Evolutionary conservation across 2,329 filamentous ascomycete species (phyloP).

Genomic region (Neofusicoccum cordaticola): DNA sequence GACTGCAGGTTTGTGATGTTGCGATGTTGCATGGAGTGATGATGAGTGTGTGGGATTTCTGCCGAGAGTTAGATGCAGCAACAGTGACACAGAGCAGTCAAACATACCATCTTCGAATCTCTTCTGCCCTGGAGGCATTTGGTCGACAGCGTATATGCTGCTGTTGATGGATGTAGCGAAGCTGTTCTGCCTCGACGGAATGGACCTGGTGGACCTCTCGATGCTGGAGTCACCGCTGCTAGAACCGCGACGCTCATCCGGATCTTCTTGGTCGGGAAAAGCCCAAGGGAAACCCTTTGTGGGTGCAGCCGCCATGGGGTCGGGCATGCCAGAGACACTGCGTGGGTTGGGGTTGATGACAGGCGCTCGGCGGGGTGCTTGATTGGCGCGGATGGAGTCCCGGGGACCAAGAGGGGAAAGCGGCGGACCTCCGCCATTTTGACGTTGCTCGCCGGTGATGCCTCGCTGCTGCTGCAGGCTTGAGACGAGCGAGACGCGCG

Average conservation of each 20-base stretch:
- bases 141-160: conserved; percentile 73
- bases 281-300: conserved; percentile 83
- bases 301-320: conserved; percentile 66
- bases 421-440: conserved; percentile 42
- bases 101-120: conserved; percentile 62
- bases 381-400: conserved; percentile 30
- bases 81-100: neutral
- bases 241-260: conserved; percentile 47
- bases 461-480: conserved; percentile 63
- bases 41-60: conserved; percentile 56
- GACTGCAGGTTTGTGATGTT: conserved; percentile 65
- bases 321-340: conserved; percentile 62
- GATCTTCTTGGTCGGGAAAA: conserved; percentile 71
- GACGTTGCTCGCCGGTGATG: conserved; percentile 38
- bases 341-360: conserved; percentile 68
- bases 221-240: conserved; percentile 49
- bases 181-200: conserved; percentile 70
- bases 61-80: conserved; percentile 24
- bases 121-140: conserved; percentile 68
- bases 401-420: conserved; percentile 43
- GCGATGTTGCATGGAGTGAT: conserved; percentile 74
- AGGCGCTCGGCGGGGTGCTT: conserved; percentile 61
- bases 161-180: conserved; percentile 75
- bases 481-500: conserved; percentile 70
- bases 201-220: conserved; percentile 51